A percentile compares a stretch with the other conserved stretches of the same genome.
Evolutionary conservation across 441 rosid genomes (phyloP).

Genomic region (Gossypium schwendimanii): DNA sequence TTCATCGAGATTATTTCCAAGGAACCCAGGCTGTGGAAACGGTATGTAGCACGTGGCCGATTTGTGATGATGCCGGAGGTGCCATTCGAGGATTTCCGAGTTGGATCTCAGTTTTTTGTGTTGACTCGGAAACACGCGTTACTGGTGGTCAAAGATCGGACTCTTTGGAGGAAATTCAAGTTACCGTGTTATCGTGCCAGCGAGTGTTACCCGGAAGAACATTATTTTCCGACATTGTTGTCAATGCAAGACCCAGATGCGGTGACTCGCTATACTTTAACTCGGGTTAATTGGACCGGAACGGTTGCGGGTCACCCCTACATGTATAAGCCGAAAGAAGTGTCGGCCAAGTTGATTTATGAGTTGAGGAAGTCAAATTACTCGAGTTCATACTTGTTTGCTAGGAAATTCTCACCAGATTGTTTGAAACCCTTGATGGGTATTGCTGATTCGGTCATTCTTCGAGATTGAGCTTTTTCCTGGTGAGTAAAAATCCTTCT

Average conservation of each 20-base stretch:
- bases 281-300: conserved; percentile 72
- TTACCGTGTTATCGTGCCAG: conserved; percentile 47
- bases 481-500: conserved; percentile 26
- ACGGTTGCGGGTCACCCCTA: conserved; percentile 76
- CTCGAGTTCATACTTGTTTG: conserved; percentile 66
- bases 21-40: conserved; percentile 51
- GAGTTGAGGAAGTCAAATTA: conserved; percentile 55
- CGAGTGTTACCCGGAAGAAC: conserved; percentile 72
- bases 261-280: conserved; percentile 42
- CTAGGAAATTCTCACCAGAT: conserved; percentile 74
- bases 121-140: conserved; percentile 55
- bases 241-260: conserved; percentile 54
- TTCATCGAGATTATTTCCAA: conserved; percentile 48
- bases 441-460: conserved; percentile 61
- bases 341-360: conserved; percentile 45
- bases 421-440: conserved; percentile 72
- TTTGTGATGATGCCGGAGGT: conserved; percentile 59
- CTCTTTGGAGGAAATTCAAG: conserved; percentile 57
- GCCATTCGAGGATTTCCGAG: conserved; percentile 45
- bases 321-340: conserved; percentile 50
- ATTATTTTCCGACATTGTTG: conserved; percentile 61
- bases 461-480: conserved; percentile 54
- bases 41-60: conserved; percentile 57
- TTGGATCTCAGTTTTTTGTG: conserved; percentile 65
- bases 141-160: conserved; percentile 41